A percentile compares a stretch with the other conserved stretches of the same genome.
phyloP scores from a whole-genome alignment of 2,329 filamentous ascomycete species.

The Penicillium sclerotigenum region DNA sequence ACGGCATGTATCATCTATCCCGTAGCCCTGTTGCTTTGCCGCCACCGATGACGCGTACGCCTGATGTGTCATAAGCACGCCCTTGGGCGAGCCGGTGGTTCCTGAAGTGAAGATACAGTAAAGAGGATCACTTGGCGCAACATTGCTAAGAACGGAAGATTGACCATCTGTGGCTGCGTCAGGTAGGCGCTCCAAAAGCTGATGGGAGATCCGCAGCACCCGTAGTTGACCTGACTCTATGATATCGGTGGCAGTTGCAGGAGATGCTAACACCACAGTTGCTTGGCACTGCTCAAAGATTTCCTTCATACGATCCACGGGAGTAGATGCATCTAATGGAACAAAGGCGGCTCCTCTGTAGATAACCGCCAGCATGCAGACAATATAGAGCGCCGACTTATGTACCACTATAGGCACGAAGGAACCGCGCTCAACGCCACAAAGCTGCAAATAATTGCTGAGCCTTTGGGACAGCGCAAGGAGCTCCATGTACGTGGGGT shows the following conservation, averaged over 20 bases:
- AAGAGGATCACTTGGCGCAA: neutral
- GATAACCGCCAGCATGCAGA: slow-evolving; percentile 18
- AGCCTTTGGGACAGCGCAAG: neutral
- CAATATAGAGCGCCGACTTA: slow-evolving; percentile 18
- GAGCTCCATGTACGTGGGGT: neutral
- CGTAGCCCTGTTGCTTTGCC: slow-evolving; percentile 17
- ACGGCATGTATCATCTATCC: slow-evolving; percentile 43
- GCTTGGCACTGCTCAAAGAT: neutral
- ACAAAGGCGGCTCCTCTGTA: slow-evolving; percentile 23
- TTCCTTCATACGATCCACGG: neutral
- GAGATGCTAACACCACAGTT: neutral
- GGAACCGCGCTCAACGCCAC: slow-evolving; percentile 27
- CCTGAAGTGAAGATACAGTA: slow-evolving; percentile 47
- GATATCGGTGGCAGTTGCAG: no score
- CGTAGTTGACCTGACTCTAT: neutral
- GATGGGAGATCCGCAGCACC: neutral
- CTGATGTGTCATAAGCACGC: slow-evolving; percentile 56
- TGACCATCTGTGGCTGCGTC: neutral
- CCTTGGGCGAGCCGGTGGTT: slow-evolving; percentile 51
- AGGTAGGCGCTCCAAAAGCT: neutral
- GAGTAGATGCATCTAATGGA: slow-evolving; percentile 19
- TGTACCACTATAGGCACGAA: slow-evolving; percentile 23
- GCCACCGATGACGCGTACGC: slow-evolving; percentile 50
- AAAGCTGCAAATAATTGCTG: slow-evolving; percentile 1
- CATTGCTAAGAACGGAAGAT: neutral